Conservation (phyloP, 2,329 filamentous ascomycete species). For the Verticillium longisporum region DNA sequence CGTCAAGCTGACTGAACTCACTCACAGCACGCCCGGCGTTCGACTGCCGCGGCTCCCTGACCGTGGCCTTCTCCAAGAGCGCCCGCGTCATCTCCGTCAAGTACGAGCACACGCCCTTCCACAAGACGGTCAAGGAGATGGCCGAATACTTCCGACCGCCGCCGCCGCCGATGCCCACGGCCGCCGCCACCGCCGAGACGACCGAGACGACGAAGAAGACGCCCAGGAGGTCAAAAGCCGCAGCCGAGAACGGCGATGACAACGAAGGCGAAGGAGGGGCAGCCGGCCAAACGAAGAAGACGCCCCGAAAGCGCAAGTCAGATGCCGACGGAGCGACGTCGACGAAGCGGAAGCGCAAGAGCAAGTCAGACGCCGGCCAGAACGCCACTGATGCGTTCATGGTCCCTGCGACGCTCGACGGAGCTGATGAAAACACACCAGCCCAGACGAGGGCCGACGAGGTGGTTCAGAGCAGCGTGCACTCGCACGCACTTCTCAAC, state of each 20-base stretch:
- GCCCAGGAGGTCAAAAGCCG: slow-evolving; percentile 15
- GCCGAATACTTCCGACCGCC: slow-evolving; percentile 39
- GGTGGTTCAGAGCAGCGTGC: slow-evolving; percentile 11
- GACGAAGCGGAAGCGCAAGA: background rate
- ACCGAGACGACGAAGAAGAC: slow-evolving; percentile 20
- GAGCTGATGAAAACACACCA: background rate
- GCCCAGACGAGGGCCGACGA: slow-evolving; percentile 6
- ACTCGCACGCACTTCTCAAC: slow-evolving; percentile 9
- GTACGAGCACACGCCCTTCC: slow-evolving; percentile 51
- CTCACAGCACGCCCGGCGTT: slow-evolving; percentile 47
- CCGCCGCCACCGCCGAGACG: slow-evolving; percentile 13
- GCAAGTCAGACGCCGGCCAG: slow-evolving; percentile 2
- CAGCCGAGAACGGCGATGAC: slow-evolving; percentile 3
- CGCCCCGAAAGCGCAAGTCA: slow-evolving; percentile 18
- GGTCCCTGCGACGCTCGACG: background rate
- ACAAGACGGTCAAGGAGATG: slow-evolving; percentile 46
- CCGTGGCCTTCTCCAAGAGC: slow-evolving; percentile 40
- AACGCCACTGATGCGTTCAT: background rate
- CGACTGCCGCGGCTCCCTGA: slow-evolving; percentile 47
- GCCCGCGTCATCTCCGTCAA: slow-evolving; percentile 41
- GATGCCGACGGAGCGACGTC: slow-evolving; percentile 2
- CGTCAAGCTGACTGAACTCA: background rate
- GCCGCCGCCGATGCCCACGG: slow-evolving; percentile 21
- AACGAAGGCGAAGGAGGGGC: slow-evolving; percentile 10
- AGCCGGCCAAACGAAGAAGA: slow-evolving; percentile 15